phyloP scores from a whole-genome alignment of 78 protist species.

The Protostelium mycophagum region DNA sequence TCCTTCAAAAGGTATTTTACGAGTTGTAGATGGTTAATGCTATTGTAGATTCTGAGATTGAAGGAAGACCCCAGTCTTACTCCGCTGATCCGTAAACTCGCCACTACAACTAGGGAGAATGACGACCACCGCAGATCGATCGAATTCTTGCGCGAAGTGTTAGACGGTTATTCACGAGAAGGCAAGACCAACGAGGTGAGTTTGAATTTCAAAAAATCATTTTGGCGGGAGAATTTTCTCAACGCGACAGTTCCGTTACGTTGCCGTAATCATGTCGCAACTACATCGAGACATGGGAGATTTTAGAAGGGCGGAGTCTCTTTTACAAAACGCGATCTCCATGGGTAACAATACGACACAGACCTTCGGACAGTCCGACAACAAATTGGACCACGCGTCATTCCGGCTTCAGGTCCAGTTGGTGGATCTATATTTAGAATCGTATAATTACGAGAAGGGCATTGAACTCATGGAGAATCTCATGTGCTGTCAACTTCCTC shows the following conservation, averaged over 20 bases:
- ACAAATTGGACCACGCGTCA: conserved; percentile 50
- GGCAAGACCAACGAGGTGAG: conserved; percentile 52
- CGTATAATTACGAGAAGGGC: conserved; percentile 51
- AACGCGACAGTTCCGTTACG: background rate
- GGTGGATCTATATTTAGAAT: conserved; percentile 42
- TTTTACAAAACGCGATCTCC: background rate
- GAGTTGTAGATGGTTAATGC: no score
- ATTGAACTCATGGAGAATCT: conserved; percentile 29
- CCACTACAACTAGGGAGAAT: conserved; percentile 50
- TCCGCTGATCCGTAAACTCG: conserved; percentile 30
- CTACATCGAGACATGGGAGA: background rate
- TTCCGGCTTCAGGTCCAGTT: conserved; percentile 44
- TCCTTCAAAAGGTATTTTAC: conserved; percentile 31
- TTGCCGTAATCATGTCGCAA: background rate
- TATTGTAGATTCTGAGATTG: background rate
- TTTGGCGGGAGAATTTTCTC: background rate
- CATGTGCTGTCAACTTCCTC: conserved; percentile 39
- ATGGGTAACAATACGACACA: background rate
- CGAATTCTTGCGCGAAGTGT: conserved; percentile 40
- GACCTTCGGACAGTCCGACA: background rate
- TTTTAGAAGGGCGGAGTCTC: background rate
- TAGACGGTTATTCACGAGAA: conserved; percentile 46
- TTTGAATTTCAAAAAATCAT: conserved; percentile 23
- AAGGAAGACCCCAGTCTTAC: background rate
- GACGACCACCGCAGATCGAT: conserved; percentile 49